Percentiles rank a stretch among this genome's conserved stretches.
Evolutionary conservation across 2,329 filamentous ascomycete genomes (phyloP).

Genomic region (Onygenales sp.): DNA sequence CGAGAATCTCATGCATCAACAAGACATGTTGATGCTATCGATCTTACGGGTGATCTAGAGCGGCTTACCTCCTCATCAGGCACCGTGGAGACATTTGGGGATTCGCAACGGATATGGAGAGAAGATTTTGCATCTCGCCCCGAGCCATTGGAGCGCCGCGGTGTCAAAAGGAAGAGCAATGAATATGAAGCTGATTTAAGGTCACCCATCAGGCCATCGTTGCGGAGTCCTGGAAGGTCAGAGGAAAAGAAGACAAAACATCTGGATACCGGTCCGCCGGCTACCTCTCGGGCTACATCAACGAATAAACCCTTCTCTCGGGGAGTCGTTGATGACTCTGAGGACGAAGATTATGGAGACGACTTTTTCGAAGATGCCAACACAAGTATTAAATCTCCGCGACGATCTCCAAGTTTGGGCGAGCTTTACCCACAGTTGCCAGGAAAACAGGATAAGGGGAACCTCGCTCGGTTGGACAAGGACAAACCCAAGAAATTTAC

Average conservation of each 20-base stretch:
- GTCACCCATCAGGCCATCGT: conserved; percentile 21
- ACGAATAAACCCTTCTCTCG: background rate
- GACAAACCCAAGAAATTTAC: background rate
- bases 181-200: conserved; percentile 33
- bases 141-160: conserved; percentile 27
- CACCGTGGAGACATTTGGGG: conserved; percentile 31
- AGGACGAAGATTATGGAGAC: conserved; percentile 23
- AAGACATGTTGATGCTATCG: conserved; percentile 34
- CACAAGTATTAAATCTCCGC: background rate
- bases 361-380: conserved; percentile 12
- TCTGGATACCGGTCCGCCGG: background rate
- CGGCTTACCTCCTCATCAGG: conserved; percentile 28
- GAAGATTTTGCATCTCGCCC: conserved; percentile 32
- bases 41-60: conserved; percentile 32
- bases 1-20: conserved; percentile 12
- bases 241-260: conserved; percentile 5
- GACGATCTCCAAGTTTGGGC: conserved; percentile 11
- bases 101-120: conserved; percentile 33
- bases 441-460: background rate
- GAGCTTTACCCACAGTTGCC: conserved; percentile 19
- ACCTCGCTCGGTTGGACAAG: too few relatives aligned
- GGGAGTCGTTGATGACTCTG: conserved; percentile 25
- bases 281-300: conserved; percentile 7
- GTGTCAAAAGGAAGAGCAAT: conserved; percentile 42
- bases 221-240: conserved; percentile 12